Base-by-base conservation (phyloP, 2,329 filamentous ascomycete species). In the Clathrospora elynae region DNA sequence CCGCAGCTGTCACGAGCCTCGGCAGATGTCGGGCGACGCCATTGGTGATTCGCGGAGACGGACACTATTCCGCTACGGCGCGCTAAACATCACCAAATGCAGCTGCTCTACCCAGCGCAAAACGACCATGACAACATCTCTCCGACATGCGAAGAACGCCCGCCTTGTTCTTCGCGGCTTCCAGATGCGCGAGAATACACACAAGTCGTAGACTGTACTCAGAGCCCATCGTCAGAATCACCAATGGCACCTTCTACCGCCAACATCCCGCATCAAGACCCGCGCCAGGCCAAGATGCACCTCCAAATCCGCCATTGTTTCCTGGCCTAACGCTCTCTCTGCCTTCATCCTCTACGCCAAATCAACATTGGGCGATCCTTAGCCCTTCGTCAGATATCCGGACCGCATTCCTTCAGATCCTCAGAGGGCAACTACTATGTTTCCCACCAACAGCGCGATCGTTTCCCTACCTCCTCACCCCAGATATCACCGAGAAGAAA, bases 161-260 rank as follows among this genome's bases (percentile, higher is more conserved):
- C 23, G 41, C 54, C 18, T 48, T 62, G 24, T 59, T 58, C 36
- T 62, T 66, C 31, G 49, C 59, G 42, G 64, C 61, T 17, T 60
- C 62, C 41, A 55, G 46, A 63, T 57, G 46, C 42, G 35, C 35
- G 14, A 50, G 51, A 22, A 44, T 63, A 3, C 50, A 55, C 4
- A n/a, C 44, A 8, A 46, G 55, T 13, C 47, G 36, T 31, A 54
- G 46, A 36, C 45, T 61, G 5, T 52, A 33, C 22, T 55, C 55
- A 13, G 46, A 53, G 4, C 62, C 67, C 6, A 62, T 70, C 20
- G 55, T 70, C 22, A 57, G 43, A 11, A 70, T 70, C 14, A 22
- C 43, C 32, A 84, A 90, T 73, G 90, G 82, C 68, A 92, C 88
- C 1, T 95, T 96, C 71, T 95, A 92, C 73, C 82, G 84, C 26